phyloP scores from a whole-genome alignment of 1,284 basidiomycete genomes.

The Salmacisia buchloeana region DNA sequence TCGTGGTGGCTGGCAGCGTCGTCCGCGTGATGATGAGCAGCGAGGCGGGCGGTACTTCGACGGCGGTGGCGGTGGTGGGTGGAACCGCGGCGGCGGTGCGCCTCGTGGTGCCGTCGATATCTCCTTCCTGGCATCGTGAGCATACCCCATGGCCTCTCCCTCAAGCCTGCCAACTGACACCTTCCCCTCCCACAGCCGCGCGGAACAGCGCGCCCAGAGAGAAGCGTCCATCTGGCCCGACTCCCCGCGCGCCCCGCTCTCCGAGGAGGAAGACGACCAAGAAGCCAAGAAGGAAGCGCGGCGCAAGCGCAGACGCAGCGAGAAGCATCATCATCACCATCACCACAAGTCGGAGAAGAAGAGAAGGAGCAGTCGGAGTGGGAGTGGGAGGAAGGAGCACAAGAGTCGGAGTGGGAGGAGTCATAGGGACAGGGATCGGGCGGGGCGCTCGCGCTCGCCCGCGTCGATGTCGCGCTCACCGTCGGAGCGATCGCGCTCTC shows the following conservation, averaged over 20 bases:
- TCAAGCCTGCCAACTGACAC: background rate
- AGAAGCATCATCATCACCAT: background rate
- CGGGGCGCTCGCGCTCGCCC: no score
- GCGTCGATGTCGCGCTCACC: no score
- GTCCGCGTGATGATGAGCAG: background rate
- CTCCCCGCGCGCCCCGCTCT: background rate
- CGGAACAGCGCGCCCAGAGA: background rate
- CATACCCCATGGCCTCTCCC: background rate
- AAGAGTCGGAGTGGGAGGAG: no score
- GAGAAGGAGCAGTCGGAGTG: background rate
- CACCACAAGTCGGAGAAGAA: background rate
- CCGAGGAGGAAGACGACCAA: conserved; percentile 1
- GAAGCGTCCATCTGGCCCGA: background rate
- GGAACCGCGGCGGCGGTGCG: background rate
- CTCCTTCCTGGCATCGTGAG: background rate
- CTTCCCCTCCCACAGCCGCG: background rate
- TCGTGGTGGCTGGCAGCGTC: background rate
- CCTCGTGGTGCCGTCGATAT: background rate
- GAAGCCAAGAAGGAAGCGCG: conserved; percentile 4
- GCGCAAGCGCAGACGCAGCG: background rate
- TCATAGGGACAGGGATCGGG: no score
- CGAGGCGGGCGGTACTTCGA: no score
- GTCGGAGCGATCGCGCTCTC: no score
- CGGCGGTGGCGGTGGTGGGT: background rate
- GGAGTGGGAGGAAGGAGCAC: background rate